phyloP scores from a whole-genome alignment of 805 yeast genomes.

The Sugiyamaella valdiviana region DNA sequence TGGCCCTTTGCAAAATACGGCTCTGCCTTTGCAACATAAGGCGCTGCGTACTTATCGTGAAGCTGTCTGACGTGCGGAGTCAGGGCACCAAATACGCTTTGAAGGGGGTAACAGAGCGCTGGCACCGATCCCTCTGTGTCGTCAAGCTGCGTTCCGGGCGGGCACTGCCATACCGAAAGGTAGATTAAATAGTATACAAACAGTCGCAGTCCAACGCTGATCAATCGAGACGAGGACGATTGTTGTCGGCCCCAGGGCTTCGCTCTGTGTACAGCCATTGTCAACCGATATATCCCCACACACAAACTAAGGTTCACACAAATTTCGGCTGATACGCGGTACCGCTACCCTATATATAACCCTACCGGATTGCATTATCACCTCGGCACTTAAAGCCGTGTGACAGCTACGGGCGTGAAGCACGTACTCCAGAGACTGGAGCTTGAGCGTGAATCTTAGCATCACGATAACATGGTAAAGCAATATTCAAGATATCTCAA shows the following conservation, averaged over 20 bases:
- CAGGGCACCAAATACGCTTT: constrained; percentile 13
- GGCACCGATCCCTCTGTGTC: constrained; percentile 10
- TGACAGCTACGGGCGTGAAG: too few relatives aligned
- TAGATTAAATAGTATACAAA: constrained; percentile 25
- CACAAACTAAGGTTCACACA: too few relatives aligned
- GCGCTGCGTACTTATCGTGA: constrained; percentile 11
- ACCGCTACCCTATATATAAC: too few relatives aligned
- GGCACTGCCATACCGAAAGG: constrained; percentile 23
- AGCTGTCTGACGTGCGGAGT: constrained; percentile 18
- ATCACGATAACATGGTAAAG: too few relatives aligned
- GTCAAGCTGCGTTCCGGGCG: constrained; percentile 14
- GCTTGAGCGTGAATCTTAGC: too few relatives aligned
- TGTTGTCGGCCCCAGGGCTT: not conserved
- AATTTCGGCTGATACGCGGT: too few relatives aligned
- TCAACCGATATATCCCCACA: too few relatives aligned
- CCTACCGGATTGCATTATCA: too few relatives aligned
- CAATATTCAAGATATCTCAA: too few relatives aligned
- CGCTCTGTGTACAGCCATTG: not conserved
- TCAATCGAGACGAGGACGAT: not conserved
- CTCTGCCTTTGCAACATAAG: constrained; percentile 9
- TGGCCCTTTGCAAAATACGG: constrained; percentile 12
- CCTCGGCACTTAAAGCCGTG: too few relatives aligned
- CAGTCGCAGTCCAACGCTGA: constrained; percentile 11
- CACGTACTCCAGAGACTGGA: too few relatives aligned
- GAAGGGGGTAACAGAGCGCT: constrained; percentile 19